Evolutionary conservation across 805 yeast species (phyloP).

Genomic region (Yamadazyma olivae): DNA sequence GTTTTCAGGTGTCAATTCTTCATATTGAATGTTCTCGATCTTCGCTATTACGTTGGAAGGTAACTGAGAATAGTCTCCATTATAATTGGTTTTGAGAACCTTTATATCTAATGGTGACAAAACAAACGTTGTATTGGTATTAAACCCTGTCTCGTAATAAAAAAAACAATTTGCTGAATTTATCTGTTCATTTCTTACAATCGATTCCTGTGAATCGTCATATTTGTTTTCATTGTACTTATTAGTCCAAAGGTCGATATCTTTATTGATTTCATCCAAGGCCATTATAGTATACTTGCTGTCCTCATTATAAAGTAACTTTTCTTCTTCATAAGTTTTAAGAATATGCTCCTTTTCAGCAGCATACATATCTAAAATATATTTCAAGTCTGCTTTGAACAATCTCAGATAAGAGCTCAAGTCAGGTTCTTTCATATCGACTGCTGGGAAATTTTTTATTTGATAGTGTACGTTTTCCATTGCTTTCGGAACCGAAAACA

Average conservation of each 20-base stretch:
- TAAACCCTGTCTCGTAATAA: conserved; percentile 77
- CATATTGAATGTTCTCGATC: conserved; percentile 69
- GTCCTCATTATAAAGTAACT: conserved; percentile 56
- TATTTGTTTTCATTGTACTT: conserved; percentile 6
- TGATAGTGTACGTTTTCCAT: conserved; percentile 19
- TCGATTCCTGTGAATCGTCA: conserved; percentile 3
- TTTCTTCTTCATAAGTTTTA: conserved; percentile 54
- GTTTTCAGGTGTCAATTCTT: conserved; percentile 59
- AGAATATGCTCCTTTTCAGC: conserved; percentile 56
- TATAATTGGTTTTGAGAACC: conserved; percentile 61
- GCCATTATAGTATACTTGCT: conserved; percentile 57
- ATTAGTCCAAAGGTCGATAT: conserved; percentile 35
- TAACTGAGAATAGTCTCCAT: conserved; percentile 51
- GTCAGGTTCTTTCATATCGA: conserved; percentile 24
- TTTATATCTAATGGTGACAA: conserved; percentile 79
- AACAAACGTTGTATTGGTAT: conserved; percentile 58
- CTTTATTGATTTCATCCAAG: conserved; percentile 47
- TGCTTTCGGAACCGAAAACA: conserved; percentile 49
- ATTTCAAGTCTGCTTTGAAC: conserved; percentile 60
- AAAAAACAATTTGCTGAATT: conserved; percentile 50
- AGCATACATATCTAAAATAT: conserved; percentile 52
- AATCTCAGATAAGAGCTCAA: conserved; percentile 55
- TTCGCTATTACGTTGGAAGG: conserved; percentile 63
- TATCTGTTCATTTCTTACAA: conserved; percentile 16
- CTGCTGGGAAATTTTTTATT: conserved; percentile 52